A percentile compares a stretch with the other conserved stretches of the same genome.
These are phyloP conservation scores for Mrakia frigida DNA, from an alignment of 768 basidiomycete species.

Conservation along the genomic window DNA sequence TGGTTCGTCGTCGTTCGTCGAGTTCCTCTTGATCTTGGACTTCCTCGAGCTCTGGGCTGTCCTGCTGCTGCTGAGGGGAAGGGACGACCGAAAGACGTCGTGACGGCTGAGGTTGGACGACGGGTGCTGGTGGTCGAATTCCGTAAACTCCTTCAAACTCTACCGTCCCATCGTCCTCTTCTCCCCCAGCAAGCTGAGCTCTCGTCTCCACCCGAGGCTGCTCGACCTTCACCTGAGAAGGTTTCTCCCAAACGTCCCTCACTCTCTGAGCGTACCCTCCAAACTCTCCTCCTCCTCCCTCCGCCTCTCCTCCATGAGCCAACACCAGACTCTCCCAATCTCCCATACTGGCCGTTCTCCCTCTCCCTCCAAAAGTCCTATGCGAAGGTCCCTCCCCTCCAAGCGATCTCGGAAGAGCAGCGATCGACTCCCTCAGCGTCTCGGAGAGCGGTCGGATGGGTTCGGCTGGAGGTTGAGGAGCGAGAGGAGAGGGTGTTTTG, in stretches of 20 bases:
- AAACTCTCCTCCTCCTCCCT: background rate
- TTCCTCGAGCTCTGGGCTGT: background rate
- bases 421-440: conserved; percentile 23
- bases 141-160: conserved; percentile 20
- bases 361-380: conserved; percentile 8
- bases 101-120: background rate
- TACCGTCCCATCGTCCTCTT: conserved; percentile 1
- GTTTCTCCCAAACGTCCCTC: background rate
- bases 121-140: background rate
- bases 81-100: background rate
- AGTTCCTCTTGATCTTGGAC: too few relatives aligned
- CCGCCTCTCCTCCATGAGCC: background rate
- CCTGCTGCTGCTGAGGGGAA: background rate
- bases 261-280: conserved; percentile 1
- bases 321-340: conserved; percentile 33
- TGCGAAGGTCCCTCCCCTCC: conserved; percentile 25
- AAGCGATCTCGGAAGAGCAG: conserved; percentile 26
- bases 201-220: background rate
- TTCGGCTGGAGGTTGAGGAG: background rate
- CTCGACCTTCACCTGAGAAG: background rate
- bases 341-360: conserved; percentile 30
- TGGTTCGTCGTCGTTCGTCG: background rate
- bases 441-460: conserved; percentile 18
- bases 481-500: conserved; percentile 5
- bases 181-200: too few relatives aligned